Evolutionary conservation across 2,329 filamentous ascomycete species (phyloP), one percentile per base, ranked within the genome.

Genomic region (Fonsecaea pedrosoi): DNA sequence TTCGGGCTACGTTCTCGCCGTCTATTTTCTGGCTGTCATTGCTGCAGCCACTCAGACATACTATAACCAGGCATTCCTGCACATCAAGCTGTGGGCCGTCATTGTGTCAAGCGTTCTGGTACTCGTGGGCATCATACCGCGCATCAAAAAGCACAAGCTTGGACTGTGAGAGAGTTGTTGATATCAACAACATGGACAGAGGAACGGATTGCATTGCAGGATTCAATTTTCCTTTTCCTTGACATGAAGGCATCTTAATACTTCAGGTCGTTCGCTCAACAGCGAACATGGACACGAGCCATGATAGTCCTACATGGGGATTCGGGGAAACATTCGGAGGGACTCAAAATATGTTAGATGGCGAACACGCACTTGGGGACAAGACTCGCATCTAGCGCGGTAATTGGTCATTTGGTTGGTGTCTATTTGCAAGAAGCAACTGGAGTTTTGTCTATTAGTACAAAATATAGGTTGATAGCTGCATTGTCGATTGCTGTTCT

Each of bases 111-210:
- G 84, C 4, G 81, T 89, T 12, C 76, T 97, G 42, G 82, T 92
- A 35, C 75, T 95, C 9, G 73, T 87, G 21, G 94, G 95, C 0
- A 80, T 96, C 15, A 83, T 90, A 66, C 90, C 94, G 7, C 86
- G 94, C 70, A 88, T 97, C 69, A 91, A 92, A 82, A 87, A 90
- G 81, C 85, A 87, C 69, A 98, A 98, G 83, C 82, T 97, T 65
- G 92, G 92, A 0, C 76, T 87, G 60, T 79, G 61, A 66, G n/a
- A 58, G 8, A 15, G 7, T 42, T 2, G 37, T 34, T 13, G 34
- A 38, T 50, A 21, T 13, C 9, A 10, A 9, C 9, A 30, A 30
- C 8, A 4, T 9, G 45, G 45, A 5, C 8, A 3, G 45, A 25
- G 21, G 45, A 10, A 50, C 21, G 45, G 45, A 8, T 48, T n/a